A percentile compares a stretch with the other conserved stretches of the same genome.
Conservation (phyloP, 257 asterid genomes). For the Ophiorrhiza pumila region DNA sequence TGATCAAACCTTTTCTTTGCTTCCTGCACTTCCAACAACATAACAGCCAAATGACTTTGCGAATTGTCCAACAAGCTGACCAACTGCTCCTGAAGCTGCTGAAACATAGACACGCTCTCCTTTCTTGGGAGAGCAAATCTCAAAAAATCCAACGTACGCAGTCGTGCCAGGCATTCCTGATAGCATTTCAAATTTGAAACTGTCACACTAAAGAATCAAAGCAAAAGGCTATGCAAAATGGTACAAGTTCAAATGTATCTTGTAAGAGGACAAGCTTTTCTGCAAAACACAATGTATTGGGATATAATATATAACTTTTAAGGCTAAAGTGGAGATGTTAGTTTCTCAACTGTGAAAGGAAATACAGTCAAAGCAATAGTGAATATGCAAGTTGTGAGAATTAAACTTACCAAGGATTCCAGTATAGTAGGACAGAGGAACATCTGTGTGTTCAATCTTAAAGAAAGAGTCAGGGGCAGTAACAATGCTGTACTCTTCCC, state of each 20-base stretch:
- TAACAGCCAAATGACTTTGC: conserved; percentile 29
- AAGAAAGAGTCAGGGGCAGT: conserved; percentile 25
- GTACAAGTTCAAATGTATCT: neutral
- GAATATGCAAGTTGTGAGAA: neutral
- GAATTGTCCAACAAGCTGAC: conserved; percentile 35
- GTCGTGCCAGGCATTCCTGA: conserved; percentile 34
- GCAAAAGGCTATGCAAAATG: neutral
- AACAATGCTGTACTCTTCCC: conserved; percentile 59
- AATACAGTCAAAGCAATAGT: neutral
- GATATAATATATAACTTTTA: neutral
- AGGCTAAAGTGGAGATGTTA: neutral
- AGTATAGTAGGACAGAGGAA: conserved; percentile 43
- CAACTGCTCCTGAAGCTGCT: conserved; percentile 38
- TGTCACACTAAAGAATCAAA: neutral
- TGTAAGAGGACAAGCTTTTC: neutral
- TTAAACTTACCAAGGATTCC: conserved; percentile 44
- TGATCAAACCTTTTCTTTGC: conserved; percentile 29
- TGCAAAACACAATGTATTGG: neutral
- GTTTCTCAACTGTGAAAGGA: neutral
- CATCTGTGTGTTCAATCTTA: conserved; percentile 38
- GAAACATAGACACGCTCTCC: conserved; percentile 31
- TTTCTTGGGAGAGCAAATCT: conserved; percentile 35
- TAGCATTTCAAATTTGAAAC: neutral
- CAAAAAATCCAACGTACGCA: conserved; percentile 35
- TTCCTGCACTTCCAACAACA: conserved; percentile 39